Conservation (phyloP, 495 filamentous ascomycete species). For the Aspergillus haitiensis region DNA sequence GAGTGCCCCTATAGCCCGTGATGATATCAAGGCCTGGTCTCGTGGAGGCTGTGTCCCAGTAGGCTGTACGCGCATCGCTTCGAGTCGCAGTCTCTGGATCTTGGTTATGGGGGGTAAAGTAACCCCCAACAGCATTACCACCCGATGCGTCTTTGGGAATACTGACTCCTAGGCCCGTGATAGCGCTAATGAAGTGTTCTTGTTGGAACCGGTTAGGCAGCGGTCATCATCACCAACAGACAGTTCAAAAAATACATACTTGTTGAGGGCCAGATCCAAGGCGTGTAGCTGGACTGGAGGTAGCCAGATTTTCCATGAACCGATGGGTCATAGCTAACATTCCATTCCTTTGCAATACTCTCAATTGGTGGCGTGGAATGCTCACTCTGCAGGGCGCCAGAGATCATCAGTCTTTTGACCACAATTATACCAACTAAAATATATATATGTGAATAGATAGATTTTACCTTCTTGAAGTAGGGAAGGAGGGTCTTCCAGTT, state of each 20-base stretch:
- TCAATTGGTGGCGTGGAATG: conserved; percentile 1
- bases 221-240: not conserved
- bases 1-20: not conserved
- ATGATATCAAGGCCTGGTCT: not conserved
- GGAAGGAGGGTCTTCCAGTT: conserved; percentile 1
- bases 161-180: not conserved
- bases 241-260: not conserved
- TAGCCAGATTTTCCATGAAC: conserved; percentile 2
- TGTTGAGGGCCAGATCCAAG: conserved; percentile 12
- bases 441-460: not conserved
- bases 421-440: not conserved
- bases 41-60: conserved; percentile 1
- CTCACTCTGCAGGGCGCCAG: conserved; percentile 4
- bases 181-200: conserved; percentile 10
- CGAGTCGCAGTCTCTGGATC: not conserved
- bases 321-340: not conserved
- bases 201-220: not conserved
- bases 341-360: not conserved
- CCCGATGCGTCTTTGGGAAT: conserved; percentile 4
- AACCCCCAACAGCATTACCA: conserved; percentile 9
- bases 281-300: conserved; percentile 11
- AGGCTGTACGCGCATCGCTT: conserved; percentile 1
- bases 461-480: conserved; percentile 3
- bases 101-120: conserved; percentile 9
- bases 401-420: not conserved